phyloP scores from a whole-genome alignment of 495 filamentous ascomycete species.

The Penicillium salamii region DNA sequence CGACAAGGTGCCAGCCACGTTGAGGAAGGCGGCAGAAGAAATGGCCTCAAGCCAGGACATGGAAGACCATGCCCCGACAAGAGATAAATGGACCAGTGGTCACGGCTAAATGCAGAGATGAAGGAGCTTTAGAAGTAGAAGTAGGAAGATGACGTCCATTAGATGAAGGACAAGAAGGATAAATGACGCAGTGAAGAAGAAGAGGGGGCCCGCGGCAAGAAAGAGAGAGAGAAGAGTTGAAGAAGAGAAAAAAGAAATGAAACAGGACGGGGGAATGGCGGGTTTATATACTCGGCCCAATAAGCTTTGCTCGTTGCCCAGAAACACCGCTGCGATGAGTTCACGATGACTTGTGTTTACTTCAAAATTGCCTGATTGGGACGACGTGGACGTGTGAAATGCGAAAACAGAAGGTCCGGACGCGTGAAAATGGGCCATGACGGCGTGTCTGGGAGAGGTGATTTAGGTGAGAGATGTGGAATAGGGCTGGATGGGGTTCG shows the following conservation, averaged over 20 bases:
- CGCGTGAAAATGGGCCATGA: not conserved
- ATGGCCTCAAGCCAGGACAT: not conserved
- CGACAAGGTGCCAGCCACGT: slow-evolving; percentile 14
- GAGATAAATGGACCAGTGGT: not conserved
- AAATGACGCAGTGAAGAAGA: not conserved
- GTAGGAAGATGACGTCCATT: not conserved
- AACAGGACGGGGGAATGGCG: not conserved
- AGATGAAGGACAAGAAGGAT: not conserved
- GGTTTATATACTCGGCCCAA: not conserved
- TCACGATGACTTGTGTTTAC: not conserved
- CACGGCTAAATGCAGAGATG: not conserved
- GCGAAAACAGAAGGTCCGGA: not conserved
- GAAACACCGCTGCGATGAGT: not conserved
- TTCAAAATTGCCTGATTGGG: not conserved
- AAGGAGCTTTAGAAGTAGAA: not conserved
- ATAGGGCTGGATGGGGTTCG: too few relatives aligned
- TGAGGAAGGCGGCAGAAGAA: slow-evolving; percentile 7
- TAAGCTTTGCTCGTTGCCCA: not conserved
- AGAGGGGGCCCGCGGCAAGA: too few relatives aligned
- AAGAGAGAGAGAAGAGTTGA: not conserved
- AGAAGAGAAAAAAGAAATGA: not conserved
- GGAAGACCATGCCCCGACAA: not conserved
- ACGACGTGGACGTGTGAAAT: not conserved
- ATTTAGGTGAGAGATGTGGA: too few relatives aligned
- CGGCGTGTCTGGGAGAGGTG: not conserved